Evolutionary conservation across 805 yeast genomes (phyloP).

Genomic region (Myxozyma monticola): DNA sequence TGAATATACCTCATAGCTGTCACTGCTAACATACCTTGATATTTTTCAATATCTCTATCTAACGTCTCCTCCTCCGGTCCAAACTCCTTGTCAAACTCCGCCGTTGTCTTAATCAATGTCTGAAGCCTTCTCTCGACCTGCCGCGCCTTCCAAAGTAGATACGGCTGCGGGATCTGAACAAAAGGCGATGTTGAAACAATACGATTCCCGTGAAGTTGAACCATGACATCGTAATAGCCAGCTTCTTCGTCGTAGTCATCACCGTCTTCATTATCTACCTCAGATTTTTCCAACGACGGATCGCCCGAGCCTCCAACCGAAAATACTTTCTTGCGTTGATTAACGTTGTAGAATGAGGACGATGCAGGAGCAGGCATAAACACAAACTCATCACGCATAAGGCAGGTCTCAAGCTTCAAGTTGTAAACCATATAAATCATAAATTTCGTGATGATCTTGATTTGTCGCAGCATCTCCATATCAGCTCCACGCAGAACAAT

Average conservation of each 20-base stretch:
- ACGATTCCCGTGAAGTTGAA: conserved; percentile 48
- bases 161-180: conserved; percentile 71
- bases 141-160: conserved; percentile 56
- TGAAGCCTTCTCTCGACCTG: conserved; percentile 45
- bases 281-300: not conserved
- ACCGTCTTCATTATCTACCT: not conserved
- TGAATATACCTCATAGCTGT: no score
- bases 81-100: conserved; percentile 18
- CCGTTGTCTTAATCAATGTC: conserved; percentile 34
- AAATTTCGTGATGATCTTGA: conserved; percentile 78
- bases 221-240: conserved; percentile 36
- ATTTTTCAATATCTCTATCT: conserved; percentile 3
- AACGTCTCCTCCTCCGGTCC: conserved; percentile 1
- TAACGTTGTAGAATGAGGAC: not conserved
- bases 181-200: conserved; percentile 82
- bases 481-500: conserved; percentile 81
- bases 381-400: conserved; percentile 69
- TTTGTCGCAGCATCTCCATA: conserved; percentile 57
- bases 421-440: conserved; percentile 78
- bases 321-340: not conserved
- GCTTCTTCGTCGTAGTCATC: conserved; percentile 6
- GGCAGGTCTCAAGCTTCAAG: conserved; percentile 72
- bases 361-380: conserved; percentile 37
- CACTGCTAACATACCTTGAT: conserved; percentile 1
- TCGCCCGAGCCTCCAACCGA: no score